Conservation (phyloP, 257 asterid species). For the Solanum arcanum region DNA sequence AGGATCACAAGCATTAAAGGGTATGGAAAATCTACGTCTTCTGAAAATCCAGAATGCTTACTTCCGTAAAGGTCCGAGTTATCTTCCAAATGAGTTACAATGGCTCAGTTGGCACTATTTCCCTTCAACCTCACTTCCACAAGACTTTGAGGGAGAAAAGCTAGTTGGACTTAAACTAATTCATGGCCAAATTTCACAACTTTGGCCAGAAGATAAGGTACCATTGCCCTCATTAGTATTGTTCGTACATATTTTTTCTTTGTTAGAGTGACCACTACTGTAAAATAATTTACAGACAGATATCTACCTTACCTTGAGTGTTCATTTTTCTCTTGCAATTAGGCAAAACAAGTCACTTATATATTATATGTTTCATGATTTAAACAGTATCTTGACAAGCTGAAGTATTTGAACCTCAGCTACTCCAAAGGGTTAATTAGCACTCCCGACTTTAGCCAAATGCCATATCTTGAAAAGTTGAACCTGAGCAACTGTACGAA, state of each 20-base stretch:
- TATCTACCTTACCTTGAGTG: not conserved
- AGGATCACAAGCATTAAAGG: not conserved
- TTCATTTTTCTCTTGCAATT: not conserved
- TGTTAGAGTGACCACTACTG: not conserved
- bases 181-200: not conserved
- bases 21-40: slow-evolving; percentile 1
- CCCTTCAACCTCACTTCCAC: not conserved
- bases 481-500: slow-evolving; percentile 5
- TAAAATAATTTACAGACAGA: not conserved
- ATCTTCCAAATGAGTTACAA: not conserved
- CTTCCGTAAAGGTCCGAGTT: not conserved
- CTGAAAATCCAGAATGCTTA: slow-evolving; percentile 6
- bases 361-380: not conserved
- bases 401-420: slow-evolving; percentile 7
- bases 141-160: not conserved
- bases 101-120: slow-evolving; percentile 6
- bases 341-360: not conserved
- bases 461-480: slow-evolving; percentile 8
- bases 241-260: not conserved
- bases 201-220: not conserved
- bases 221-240: not conserved
- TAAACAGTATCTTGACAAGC: not conserved
- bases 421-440: not conserved
- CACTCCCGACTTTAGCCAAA: slow-evolving; percentile 2
- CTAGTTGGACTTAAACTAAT: not conserved